phyloP scores from a whole-genome alignment of 164 flowering plant genomes.

The Aristolochia fimbriata region DNA sequence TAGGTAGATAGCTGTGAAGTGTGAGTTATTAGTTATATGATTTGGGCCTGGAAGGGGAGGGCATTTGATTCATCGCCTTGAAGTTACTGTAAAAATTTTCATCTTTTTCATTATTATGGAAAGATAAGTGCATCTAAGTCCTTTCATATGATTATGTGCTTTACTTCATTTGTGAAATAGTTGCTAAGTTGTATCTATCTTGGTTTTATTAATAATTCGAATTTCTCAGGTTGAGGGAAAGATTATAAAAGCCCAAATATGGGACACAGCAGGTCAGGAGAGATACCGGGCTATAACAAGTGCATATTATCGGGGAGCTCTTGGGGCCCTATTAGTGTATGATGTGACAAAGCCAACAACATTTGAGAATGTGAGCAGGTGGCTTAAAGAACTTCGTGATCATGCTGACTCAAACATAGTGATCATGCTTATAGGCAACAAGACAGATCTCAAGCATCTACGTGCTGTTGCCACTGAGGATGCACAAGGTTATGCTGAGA shows the following conservation, averaged over 20 bases:
- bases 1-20: too few relatives aligned
- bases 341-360: constrained; percentile 65
- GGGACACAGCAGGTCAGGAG: constrained; percentile 80
- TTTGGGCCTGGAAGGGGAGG: too few relatives aligned
- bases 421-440: constrained; percentile 65
- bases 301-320: constrained; percentile 70
- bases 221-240: constrained; percentile 51
- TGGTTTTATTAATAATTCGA: background rate
- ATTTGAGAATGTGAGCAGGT: constrained; percentile 56
- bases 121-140: background rate
- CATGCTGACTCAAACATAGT: constrained; percentile 67
- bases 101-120: background rate
- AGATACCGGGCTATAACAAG: constrained; percentile 71
- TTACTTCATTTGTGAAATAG: background rate
- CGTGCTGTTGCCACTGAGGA: constrained; percentile 67
- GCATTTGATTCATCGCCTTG: background rate
- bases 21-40: too few relatives aligned
- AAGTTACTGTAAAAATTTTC: background rate
- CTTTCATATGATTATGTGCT: background rate
- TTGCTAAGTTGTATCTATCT: background rate
- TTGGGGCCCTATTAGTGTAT: constrained; percentile 67
- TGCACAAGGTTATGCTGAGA: constrained; percentile 62
- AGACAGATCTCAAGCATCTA: constrained; percentile 67
- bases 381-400: constrained; percentile 68
- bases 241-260: constrained; percentile 64